Percentiles rank a stretch among this genome's conserved stretches.
Conservation (phyloP, 2,329 filamentous ascomycete species). For the Emmonsia crescens region DNA sequence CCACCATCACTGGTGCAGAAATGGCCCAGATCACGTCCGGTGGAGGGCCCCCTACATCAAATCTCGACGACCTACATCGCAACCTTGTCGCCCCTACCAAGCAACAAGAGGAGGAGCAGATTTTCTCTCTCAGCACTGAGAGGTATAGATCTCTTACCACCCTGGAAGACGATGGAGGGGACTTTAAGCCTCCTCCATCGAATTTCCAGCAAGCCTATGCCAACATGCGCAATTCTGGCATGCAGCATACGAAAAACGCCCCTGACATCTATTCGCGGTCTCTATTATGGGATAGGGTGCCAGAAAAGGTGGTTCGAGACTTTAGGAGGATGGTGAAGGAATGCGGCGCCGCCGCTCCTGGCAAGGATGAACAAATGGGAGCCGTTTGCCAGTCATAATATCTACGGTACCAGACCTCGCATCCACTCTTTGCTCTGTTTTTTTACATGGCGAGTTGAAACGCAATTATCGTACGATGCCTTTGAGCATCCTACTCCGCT, state of each 20-base stretch:
- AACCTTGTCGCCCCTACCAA: constrained; percentile 64
- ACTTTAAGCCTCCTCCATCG: constrained; percentile 30
- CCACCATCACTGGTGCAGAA: constrained; percentile 28
- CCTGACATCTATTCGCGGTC: constrained; percentile 89
- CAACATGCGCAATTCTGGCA: constrained; percentile 59
- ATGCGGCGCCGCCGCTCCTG: constrained; percentile 36
- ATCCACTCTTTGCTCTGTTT: neutral
- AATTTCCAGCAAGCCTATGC: constrained; percentile 55
- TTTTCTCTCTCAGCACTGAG: constrained; percentile 73
- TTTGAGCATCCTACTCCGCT: constrained; percentile 8
- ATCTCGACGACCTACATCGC: constrained; percentile 55
- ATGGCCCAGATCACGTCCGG: constrained; percentile 30
- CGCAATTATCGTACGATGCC: constrained; percentile 1
- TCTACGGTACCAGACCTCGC: neutral
- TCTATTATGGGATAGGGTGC: constrained; percentile 88
- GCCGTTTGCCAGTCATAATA: constrained; percentile 10
- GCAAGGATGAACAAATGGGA: constrained; percentile 22
- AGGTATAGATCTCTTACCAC: constrained; percentile 80
- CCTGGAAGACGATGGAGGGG: constrained; percentile 45
- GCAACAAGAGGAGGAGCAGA: constrained; percentile 77
- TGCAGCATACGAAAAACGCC: constrained; percentile 53
- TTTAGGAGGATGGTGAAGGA: constrained; percentile 87
- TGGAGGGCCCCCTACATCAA: constrained; percentile 19
- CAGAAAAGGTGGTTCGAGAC: constrained; percentile 78
- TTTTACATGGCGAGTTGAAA: neutral